phyloP scores from a whole-genome alignment of 2,329 filamentous ascomycete genomes.

The Colletotrichum liaoningense region DNA sequence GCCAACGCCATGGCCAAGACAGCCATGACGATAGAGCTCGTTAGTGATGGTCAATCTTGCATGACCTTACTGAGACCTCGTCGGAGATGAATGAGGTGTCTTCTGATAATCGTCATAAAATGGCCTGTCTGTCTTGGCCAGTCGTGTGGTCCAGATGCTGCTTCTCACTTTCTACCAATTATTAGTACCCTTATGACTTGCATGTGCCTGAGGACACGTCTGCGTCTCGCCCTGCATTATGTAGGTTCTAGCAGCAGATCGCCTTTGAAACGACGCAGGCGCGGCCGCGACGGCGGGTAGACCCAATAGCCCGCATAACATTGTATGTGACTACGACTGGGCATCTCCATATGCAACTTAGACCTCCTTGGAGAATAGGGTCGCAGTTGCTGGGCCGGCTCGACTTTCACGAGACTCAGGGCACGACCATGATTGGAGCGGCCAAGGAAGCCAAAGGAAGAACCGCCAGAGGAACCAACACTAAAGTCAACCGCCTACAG shows the following conservation, averaged over 20 bases:
- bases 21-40: background rate
- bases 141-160: slow-evolving; percentile 5
- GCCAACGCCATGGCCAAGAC: background rate
- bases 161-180: background rate
- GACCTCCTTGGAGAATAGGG: slow-evolving; percentile 1
- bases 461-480: slow-evolving; percentile 22
- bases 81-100: slow-evolving; percentile 19
- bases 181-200: slow-evolving; percentile 28
- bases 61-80: slow-evolving; percentile 19
- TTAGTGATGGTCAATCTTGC: background rate
- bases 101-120: slow-evolving; percentile 20
- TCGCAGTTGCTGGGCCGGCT: slow-evolving; percentile 19
- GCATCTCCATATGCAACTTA: slow-evolving; percentile 21
- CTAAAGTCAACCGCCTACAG: slow-evolving; percentile 16
- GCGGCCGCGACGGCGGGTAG: slow-evolving; percentile 27
- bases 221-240: slow-evolving; percentile 29
- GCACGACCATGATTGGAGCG: slow-evolving; percentile 30
- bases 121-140: background rate
- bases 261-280: slow-evolving; percentile 35
- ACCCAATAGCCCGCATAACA: background rate
- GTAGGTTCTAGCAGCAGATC: slow-evolving; percentile 31
- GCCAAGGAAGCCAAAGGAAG: slow-evolving; percentile 13
- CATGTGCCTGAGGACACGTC: slow-evolving; percentile 31
- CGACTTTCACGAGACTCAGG: slow-evolving; percentile 22
- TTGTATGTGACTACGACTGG: slow-evolving; percentile 6